phyloP scores from a whole-genome alignment of 192 early-diverging fungal species.

The Backusella tarrabulga region DNA sequence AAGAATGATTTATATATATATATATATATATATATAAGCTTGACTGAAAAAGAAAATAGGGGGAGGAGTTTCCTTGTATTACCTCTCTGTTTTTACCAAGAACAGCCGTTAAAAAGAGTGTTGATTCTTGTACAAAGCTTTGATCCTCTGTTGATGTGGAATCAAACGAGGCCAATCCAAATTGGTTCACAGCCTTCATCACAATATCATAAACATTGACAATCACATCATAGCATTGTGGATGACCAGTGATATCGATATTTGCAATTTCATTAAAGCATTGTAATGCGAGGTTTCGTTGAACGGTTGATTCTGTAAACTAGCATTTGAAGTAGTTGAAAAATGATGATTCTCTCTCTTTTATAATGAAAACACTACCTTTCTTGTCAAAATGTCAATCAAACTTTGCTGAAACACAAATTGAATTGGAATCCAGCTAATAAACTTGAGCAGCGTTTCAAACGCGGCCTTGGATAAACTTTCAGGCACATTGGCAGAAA shows the following conservation, averaged over 20 bases:
- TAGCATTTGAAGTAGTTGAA: not conserved
- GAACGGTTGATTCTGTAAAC: not conserved
- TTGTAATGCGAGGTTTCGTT: constrained; percentile 9
- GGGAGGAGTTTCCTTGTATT: not conserved
- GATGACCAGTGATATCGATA: not conserved
- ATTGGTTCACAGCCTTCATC: not conserved
- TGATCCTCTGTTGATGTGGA: constrained; percentile 1
- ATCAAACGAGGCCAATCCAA: not conserved
- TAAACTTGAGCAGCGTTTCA: constrained; percentile 7
- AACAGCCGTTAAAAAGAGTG: constrained; percentile 20
- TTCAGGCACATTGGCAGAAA: not conserved
- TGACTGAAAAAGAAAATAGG: too few relatives aligned
- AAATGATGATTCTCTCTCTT: too few relatives aligned
- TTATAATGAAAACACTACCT: not conserved
- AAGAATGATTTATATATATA: too few relatives aligned
- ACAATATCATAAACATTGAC: not conserved
- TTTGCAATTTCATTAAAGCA: constrained; percentile 20
- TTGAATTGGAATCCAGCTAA: constrained; percentile 20
- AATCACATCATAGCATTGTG: not conserved
- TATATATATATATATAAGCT: too few relatives aligned
- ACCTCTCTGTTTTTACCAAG: constrained; percentile 1
- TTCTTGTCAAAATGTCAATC: constrained; percentile 6
- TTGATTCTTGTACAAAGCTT: constrained; percentile 8
- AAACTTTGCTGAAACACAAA: constrained; percentile 16
- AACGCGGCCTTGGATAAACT: not conserved